Evolutionary conservation across 495 filamentous ascomycete genomes (phyloP), one percentile per base, ranked within the genome.

Genomic region (Hyaloscypha hepaticicola): DNA sequence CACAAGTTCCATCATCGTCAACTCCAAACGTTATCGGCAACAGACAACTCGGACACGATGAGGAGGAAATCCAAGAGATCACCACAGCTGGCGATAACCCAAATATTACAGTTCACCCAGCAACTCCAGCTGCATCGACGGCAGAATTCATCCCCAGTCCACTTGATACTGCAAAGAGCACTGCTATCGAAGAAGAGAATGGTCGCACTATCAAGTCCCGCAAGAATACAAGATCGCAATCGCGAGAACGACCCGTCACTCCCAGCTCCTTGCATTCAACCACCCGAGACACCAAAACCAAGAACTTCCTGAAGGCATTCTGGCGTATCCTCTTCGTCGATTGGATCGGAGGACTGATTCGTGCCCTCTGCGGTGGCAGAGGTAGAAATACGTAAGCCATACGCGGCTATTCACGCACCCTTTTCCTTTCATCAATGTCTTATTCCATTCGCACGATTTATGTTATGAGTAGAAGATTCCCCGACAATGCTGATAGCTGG

Each of bases 341-440:
- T n/a, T 72, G 70, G 70, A 68, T 72, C 41, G 70, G 70, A 41
- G 68, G 68, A 56, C 29, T 72, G 14, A 60, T 72, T 38, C 31
- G 27, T 52, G 58, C 51, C 48, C 55, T 72, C 29, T 69, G 66
- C 31, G 70, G 70, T 62, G 65, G 65, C 24, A 28, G 58, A 22
- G 58, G 65, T 33, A 33, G 50, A 56, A 45, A 63, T 21, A 56
- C 67, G 70, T 72, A 69, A 72, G 70, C 26, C 25, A 58, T 14
- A 57, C 48, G 38, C 55, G 58, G 38, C 34, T 68, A 65, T n/a
- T 70, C 27, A 52, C 60, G 33, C 31, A 51, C 61, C 51, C 62
- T 58, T 50, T 29, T 50, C 38, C 38, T 16, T 14, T 26, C 29
- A 50, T 8, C 27, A 29, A 22, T 60, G 9, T 61, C 26, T 58